These are phyloP conservation scores for Vaccinium darrowii DNA, from an alignment of 148 eudicot genomes.

Conservation along the genomic window DNA sequence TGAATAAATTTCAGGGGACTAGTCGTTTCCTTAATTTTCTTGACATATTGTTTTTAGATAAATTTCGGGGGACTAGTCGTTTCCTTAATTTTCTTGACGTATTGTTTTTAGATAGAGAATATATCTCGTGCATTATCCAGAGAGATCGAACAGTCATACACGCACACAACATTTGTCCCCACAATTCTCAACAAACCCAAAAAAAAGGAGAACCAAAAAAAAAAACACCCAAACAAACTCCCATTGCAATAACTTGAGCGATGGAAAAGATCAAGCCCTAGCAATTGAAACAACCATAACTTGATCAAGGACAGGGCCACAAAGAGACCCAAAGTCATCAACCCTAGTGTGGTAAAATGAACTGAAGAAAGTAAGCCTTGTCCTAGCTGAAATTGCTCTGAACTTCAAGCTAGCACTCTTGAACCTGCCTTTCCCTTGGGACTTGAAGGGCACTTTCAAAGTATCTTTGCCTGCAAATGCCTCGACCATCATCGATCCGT, in stretches of 20 bases:
- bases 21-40: too few relatives aligned
- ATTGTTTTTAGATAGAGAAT: too few relatives aligned
- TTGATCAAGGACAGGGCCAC: background rate
- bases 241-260: background rate
- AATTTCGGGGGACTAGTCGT: too few relatives aligned
- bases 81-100: too few relatives aligned
- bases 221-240: background rate
- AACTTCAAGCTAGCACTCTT: background rate
- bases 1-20: too few relatives aligned
- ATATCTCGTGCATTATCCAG: background rate
- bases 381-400: slow-evolving; percentile 23
- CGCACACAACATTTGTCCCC: background rate
- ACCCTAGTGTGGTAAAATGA: background rate
- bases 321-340: background rate
- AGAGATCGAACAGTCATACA: background rate
- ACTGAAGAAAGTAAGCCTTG: slow-evolving; percentile 43
- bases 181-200: background rate
- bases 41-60: too few relatives aligned
- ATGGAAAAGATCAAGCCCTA: background rate
- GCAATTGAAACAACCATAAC: background rate
- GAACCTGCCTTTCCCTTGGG: slow-evolving; percentile 1
- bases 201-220: too few relatives aligned
- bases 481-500: background rate
- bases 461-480: background rate
- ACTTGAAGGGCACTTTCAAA: slow-evolving; percentile 1